phyloP scores from a whole-genome alignment of 2,329 filamentous ascomycete species.

The Colletotrichum sp. region DNA sequence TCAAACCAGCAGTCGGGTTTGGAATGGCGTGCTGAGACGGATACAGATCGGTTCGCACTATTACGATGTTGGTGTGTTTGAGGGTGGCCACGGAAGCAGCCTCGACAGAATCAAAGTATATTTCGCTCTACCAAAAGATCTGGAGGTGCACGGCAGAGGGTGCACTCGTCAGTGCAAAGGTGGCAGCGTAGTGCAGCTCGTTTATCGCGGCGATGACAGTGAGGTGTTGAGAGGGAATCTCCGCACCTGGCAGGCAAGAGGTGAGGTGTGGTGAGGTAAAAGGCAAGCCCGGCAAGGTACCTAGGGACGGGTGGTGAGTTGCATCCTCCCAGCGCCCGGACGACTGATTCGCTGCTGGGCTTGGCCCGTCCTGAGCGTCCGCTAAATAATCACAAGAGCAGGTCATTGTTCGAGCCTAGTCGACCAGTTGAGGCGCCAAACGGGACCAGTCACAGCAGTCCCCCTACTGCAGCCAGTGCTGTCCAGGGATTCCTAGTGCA shows the following conservation, averaged over 20 bases:
- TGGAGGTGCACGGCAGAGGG: background rate
- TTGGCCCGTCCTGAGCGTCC: conserved; percentile 15
- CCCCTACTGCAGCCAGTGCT: conserved; percentile 2
- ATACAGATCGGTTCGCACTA: conserved; percentile 7
- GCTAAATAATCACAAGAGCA: conserved; percentile 21
- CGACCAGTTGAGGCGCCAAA: conserved; percentile 16
- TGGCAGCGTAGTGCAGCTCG: conserved; percentile 3
- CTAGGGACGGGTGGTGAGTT: background rate
- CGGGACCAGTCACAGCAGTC: conserved; percentile 6
- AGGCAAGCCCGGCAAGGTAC: background rate
- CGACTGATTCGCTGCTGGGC: conserved; percentile 13
- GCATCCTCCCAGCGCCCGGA: conserved; percentile 13
- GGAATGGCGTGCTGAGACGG: conserved; percentile 13
- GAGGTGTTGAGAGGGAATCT: conserved; percentile 7
- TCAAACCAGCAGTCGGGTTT: conserved; percentile 4
- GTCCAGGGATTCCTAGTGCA: conserved; percentile 1
- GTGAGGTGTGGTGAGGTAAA: conserved; percentile 5
- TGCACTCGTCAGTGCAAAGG: background rate
- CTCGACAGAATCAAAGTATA: background rate
- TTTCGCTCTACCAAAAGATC: background rate
- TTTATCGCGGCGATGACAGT: conserved; percentile 15
- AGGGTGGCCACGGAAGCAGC: background rate
- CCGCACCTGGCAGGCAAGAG: conserved; percentile 4
- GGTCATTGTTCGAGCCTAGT: conserved; percentile 16
- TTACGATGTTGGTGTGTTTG: conserved; percentile 2